These are phyloP conservation scores for Euptelea pleiosperma DNA, from an alignment of 164 flowering plant genomes.

Conservation along the genomic window DNA sequence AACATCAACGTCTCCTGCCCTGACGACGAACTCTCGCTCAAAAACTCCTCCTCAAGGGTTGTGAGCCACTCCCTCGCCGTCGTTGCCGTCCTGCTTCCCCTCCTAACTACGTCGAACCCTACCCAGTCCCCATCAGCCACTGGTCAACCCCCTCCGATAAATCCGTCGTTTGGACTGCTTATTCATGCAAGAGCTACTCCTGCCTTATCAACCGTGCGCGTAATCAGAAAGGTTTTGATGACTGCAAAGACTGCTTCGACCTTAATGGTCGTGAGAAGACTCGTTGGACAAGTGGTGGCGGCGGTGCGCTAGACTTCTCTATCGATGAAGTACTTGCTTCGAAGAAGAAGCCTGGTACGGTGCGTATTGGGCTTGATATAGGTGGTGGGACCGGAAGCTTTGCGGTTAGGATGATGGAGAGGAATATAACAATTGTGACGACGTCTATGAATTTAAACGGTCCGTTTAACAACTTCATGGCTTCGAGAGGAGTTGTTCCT, in stretches of 20 bases:
- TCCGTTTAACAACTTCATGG: conserved; percentile 68
- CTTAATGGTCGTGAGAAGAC: conserved; percentile 42
- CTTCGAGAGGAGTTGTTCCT: conserved; percentile 60
- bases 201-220: conserved; percentile 46
- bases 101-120: conserved; percentile 34
- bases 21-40: conserved; percentile 58
- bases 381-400: conserved; percentile 68
- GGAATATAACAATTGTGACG: conserved; percentile 56
- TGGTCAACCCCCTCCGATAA: conserved; percentile 59
- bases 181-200: conserved; percentile 53
- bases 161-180: conserved; percentile 56
- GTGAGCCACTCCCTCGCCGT: conserved; percentile 75
- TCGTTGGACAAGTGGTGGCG: conserved; percentile 30
- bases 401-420: conserved; percentile 58
- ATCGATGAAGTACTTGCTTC: conserved; percentile 46
- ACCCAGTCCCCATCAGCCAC: conserved; percentile 40
- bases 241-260: conserved; percentile 73
- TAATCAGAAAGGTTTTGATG: conserved; percentile 41
- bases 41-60: conserved; percentile 59
- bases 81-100: conserved; percentile 52
- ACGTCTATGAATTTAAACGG: conserved; percentile 64
- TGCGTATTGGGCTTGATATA: conserved; percentile 69
- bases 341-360: conserved; percentile 37
- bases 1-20: conserved; percentile 50
- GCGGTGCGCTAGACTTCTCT: conserved; percentile 39